Percentiles rank a stretch among this genome's conserved stretches.
These are phyloP conservation scores for Pleoardoris graminearum DNA, from an alignment of 2,329 filamentous ascomycete genomes.

Conservation along the genomic window DNA sequence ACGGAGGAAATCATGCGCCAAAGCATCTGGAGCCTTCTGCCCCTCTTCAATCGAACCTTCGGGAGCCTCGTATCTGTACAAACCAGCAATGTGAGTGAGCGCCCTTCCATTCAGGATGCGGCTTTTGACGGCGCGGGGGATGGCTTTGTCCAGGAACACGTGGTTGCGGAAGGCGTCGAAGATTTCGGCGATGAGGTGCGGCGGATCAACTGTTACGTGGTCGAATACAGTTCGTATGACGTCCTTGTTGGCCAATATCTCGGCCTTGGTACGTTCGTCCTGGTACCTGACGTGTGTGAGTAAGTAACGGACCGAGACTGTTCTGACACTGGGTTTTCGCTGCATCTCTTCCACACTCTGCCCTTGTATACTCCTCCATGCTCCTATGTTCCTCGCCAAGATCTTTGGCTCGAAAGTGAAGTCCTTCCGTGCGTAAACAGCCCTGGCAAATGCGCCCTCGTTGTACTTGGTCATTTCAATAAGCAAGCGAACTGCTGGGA, in stretches of 20 bases:
- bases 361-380: constrained; percentile 57
- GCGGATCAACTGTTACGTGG: constrained; percentile 75
- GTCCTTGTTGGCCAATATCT: constrained; percentile 76
- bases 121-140: constrained; percentile 75
- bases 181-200: constrained; percentile 74
- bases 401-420: constrained; percentile 72
- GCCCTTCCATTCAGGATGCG: constrained; percentile 75
- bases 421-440: constrained; percentile 76
- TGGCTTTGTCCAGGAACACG: constrained; percentile 73
- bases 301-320: constrained; percentile 80
- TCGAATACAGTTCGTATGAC: constrained; percentile 73
- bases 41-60: constrained; percentile 52
- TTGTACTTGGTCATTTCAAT: constrained; percentile 86
- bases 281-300: constrained; percentile 79
- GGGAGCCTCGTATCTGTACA: constrained; percentile 47
- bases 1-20: constrained; percentile 75
- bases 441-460: constrained; percentile 76
- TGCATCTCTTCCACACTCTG: constrained; percentile 64
- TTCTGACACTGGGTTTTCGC: constrained; percentile 76
- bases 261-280: constrained; percentile 74
- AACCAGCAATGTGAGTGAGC: constrained; percentile 63
- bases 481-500: constrained; percentile 81
- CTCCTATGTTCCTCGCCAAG: constrained; percentile 76
- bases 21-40: constrained; percentile 63
- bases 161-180: constrained; percentile 70